Conservation (phyloP, 2,329 filamentous ascomycete genomes). For the Fusarium neocosmosporiellum region DNA sequence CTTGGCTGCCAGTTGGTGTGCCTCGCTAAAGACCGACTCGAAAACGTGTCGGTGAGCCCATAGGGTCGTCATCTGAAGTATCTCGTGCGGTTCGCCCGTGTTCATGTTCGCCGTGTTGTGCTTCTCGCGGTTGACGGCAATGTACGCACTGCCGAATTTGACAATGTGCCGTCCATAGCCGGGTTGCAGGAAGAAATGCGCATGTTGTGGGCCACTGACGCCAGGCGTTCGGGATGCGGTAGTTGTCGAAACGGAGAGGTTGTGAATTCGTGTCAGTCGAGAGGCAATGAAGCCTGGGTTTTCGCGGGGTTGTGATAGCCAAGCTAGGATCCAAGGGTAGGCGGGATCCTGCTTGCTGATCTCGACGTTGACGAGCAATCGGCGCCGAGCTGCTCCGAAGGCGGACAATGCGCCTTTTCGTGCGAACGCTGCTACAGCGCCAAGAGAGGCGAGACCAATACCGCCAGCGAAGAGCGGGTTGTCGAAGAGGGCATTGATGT, state of each 20-base stretch:
- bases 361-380: constrained; percentile 94
- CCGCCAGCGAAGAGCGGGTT: constrained; percentile 77
- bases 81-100: constrained; percentile 93
- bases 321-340: constrained; percentile 93
- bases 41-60: constrained; percentile 92
- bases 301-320: constrained; percentile 87
- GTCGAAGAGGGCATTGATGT: constrained; percentile 69
- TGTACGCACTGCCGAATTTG: constrained; percentile 87
- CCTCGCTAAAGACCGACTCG: constrained; percentile 88
- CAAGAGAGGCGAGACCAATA: constrained; percentile 90
- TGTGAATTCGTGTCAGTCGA: constrained; percentile 69
- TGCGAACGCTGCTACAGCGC: constrained; percentile 82
- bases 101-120: constrained; percentile 83
- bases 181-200: constrained; percentile 88
- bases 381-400: constrained; percentile 80
- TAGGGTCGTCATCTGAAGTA: constrained; percentile 89
- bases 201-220: constrained; percentile 73
- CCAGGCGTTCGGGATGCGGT: constrained; percentile 71
- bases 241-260: constrained; percentile 67
- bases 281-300: constrained; percentile 68
- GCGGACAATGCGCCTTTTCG: constrained; percentile 80
- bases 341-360: constrained; percentile 94
- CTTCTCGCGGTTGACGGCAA: constrained; percentile 87
- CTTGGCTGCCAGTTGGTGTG: constrained; percentile 81
- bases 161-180: constrained; percentile 91